These are phyloP conservation scores for Cyberlindnera petersonii DNA, from an alignment of 805 yeast genomes.

Conservation along the genomic window DNA sequence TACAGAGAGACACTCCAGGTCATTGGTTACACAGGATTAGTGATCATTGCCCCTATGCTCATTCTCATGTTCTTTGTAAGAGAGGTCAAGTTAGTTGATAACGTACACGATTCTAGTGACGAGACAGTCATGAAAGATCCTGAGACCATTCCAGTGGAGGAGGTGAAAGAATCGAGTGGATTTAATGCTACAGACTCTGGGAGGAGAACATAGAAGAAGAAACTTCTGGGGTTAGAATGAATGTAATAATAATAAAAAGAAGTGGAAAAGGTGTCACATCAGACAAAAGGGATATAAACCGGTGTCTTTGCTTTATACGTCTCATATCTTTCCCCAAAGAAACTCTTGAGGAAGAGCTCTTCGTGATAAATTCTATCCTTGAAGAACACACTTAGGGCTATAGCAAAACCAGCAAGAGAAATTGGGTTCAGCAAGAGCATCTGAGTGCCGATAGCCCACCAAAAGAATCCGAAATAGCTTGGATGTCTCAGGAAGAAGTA, in stretches of 20 bases:
- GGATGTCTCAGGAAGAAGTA: constrained; percentile 77
- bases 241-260: constrained; percentile 2
- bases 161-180: neutral
- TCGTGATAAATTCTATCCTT: constrained; percentile 62
- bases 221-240: constrained; percentile 20
- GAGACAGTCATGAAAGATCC: constrained; percentile 5
- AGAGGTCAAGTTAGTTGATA: constrained; percentile 26
- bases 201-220: constrained; percentile 21
- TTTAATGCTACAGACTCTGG: constrained; percentile 4
- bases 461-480: constrained; percentile 83
- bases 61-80: constrained; percentile 28
- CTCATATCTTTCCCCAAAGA: constrained; percentile 68
- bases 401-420: constrained; percentile 48
- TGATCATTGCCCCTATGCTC: constrained; percentile 28
- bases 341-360: constrained; percentile 57
- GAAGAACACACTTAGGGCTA: constrained; percentile 69
- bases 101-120: constrained; percentile 21
- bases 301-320: constrained; percentile 46
- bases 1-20: constrained; percentile 31
- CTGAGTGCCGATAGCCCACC: constrained; percentile 92
- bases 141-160: neutral
- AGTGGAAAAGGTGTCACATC: neutral
- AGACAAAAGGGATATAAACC: constrained; percentile 54
- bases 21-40: constrained; percentile 30
- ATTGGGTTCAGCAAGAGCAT: constrained; percentile 64